Evolutionary conservation across 2,329 filamentous ascomycete species (phyloP).

Genomic region (Ascochyta rabiei): DNA sequence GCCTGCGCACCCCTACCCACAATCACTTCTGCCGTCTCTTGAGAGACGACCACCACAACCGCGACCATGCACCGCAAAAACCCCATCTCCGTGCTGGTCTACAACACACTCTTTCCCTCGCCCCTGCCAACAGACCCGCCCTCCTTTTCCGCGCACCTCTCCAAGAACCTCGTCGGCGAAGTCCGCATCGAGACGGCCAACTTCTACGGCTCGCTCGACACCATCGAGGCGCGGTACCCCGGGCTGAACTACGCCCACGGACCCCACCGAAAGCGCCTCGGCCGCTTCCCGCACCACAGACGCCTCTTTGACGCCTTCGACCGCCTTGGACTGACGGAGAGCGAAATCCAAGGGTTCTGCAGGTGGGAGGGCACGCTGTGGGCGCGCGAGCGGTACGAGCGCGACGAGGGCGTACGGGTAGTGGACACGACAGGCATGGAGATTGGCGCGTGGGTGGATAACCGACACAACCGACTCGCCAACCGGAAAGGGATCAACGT

Average conservation of each 20-base stretch:
- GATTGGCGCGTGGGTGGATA: constrained; percentile 66
- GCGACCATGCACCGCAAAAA: constrained; percentile 71
- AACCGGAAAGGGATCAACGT: constrained; percentile 45
- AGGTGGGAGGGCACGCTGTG: constrained; percentile 85
- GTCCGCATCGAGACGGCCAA: constrained; percentile 78
- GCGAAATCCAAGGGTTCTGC: constrained; percentile 73
- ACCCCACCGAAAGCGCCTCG: constrained; percentile 77
- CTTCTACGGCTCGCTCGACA: constrained; percentile 80
- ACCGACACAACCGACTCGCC: constrained; percentile 21
- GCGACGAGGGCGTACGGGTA: constrained; percentile 73
- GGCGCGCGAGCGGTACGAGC: constrained; percentile 81
- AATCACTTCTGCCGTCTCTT: background rate
- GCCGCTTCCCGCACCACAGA: constrained; percentile 77
- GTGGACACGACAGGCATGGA: constrained; percentile 73
- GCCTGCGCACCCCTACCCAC: background rate
- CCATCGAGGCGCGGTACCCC: constrained; percentile 79
- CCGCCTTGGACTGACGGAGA: constrained; percentile 67
- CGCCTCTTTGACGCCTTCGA: constrained; percentile 80
- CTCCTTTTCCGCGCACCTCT: constrained; percentile 72
- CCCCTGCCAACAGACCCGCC: constrained; percentile 71
- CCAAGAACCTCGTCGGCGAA: constrained; percentile 74
- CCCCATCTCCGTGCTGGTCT: constrained; percentile 73
- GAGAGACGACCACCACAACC: constrained; percentile 8
- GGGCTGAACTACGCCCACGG: constrained; percentile 77
- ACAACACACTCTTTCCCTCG: constrained; percentile 74